These are phyloP conservation scores for Fusarium solani-melongenae DNA, from an alignment of 2,329 filamentous ascomycete genomes.

Conservation along the genomic window DNA sequence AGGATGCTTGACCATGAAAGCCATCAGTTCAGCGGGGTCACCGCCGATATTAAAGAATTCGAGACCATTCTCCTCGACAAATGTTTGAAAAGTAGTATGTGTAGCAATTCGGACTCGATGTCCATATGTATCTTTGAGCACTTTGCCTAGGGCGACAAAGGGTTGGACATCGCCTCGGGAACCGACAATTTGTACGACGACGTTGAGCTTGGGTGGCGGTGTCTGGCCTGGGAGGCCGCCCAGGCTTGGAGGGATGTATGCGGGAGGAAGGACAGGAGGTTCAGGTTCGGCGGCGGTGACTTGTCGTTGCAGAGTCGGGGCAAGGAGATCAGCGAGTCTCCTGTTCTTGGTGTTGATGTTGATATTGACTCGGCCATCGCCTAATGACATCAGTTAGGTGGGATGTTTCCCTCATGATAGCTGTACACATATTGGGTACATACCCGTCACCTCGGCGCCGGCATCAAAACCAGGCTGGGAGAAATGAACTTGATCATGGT, in stretches of 20 bases:
- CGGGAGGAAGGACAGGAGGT: conserved; percentile 65
- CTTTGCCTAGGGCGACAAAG: conserved; percentile 76
- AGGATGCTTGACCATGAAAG: conserved; percentile 92
- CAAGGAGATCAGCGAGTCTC: conserved; percentile 74
- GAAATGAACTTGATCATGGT: conserved; percentile 66
- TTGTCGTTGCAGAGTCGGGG: conserved; percentile 70
- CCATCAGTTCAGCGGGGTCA: conserved; percentile 81
- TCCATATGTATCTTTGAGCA: conserved; percentile 71
- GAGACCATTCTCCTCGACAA: conserved; percentile 76
- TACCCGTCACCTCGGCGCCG: conserved; percentile 68
- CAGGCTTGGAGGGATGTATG: conserved; percentile 79
- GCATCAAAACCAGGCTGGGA: conserved; percentile 72
- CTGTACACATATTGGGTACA: not conserved
- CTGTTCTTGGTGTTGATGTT: conserved; percentile 78
- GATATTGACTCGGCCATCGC: conserved; percentile 83
- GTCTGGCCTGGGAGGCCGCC: conserved; percentile 70
- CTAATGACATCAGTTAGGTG: conserved; percentile 51
- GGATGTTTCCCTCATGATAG: not conserved
- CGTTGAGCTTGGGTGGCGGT: conserved; percentile 70
- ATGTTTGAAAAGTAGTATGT: conserved; percentile 73
- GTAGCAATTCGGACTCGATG: conserved; percentile 81
- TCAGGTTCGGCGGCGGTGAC: conserved; percentile 61
- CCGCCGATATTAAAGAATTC: conserved; percentile 84
- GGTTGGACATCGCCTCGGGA: conserved; percentile 82
- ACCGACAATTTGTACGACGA: conserved; percentile 81